phyloP scores from a whole-genome alignment of 1,284 basidiomycete genomes.

The Peniophora sp. region DNA sequence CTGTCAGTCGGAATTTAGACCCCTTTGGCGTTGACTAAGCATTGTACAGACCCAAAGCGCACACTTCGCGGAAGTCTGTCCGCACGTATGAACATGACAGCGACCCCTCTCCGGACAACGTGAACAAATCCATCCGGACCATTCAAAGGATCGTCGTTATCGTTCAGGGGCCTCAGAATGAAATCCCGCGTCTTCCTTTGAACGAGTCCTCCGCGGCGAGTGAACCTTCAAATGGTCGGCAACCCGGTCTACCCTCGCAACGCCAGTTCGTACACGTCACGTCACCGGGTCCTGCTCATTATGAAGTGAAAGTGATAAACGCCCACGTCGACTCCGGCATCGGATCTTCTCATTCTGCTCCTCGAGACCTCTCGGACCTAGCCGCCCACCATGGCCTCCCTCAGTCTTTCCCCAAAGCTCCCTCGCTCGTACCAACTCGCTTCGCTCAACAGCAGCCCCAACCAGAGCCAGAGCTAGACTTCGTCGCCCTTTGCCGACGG shows the following conservation, averaged over 20 bases:
- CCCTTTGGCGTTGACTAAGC: too few species aligned
- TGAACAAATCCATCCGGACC: too few species aligned
- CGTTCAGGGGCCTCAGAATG: conserved; percentile 31
- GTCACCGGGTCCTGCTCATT: conserved; percentile 29
- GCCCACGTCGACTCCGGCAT: conserved; percentile 20
- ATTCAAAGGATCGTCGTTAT: too few species aligned
- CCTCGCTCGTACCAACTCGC: conserved; percentile 30
- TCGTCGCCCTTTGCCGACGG: too few species aligned
- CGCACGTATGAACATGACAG: too few species aligned
- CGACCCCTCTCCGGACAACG: too few species aligned
- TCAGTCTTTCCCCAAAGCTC: conserved; percentile 54
- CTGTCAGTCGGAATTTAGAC: too few species aligned
- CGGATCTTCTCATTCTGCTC: conserved; percentile 27
- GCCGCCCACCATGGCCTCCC: conserved; percentile 72
- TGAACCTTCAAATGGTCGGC: conserved; percentile 22
- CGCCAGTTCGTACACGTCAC: conserved; percentile 26
- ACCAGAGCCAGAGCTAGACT: neutral
- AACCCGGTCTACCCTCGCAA: conserved; percentile 21
- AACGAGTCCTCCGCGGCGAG: conserved; percentile 24
- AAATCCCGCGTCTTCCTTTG: conserved; percentile 18
- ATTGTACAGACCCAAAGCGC: too few species aligned
- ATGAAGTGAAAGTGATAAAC: conserved; percentile 40
- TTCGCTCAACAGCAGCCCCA: neutral
- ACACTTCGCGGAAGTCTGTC: too few species aligned
- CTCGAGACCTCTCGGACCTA: conserved; percentile 43